Evolutionary conservation across 371 early-diverging fungal species (phyloP), one percentile per base, ranked within the genome.

Genomic region (Mucor velutinosus): DNA sequence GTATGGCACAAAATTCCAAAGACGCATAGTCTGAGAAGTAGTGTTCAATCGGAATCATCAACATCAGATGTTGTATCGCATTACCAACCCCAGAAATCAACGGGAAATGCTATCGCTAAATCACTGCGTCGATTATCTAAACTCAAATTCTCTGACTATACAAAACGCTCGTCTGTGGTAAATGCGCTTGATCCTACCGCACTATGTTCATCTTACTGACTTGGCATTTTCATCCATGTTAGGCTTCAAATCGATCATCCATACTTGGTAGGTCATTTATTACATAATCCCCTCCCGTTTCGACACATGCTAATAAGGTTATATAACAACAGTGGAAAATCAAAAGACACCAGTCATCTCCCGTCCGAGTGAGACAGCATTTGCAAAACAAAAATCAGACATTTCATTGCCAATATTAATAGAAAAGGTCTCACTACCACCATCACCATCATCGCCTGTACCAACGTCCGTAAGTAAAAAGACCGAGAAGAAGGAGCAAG

Each of bases 1-100:
- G 73, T 76, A 7, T 76, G 76, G 76, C 70, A 76, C 58, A 76
- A 72, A 55, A 70, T 76, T 10, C 70, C 73, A 7, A 69, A 67
- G 7, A 56, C 67, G 19, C 30, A 30, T 8, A 56, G 35, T 17
- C 47, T 19, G 43, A 30, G 35, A 21, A 59, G 27, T 41, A 62
- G 45, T 27, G 1, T 47, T 15, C 60, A 14, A 35, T 58, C 58
- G 0, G 58, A 58, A 37, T 37, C 58, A 27, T 45, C 45, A 14
- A 37, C 37, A 25, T 43, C 35, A 32, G 62, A 62, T 14, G 41
- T 33, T 8, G 21, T 33, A 19, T 4, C 23, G 11, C 51, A 33
- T 25, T 39, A 27, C 8, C 65, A 43, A 12, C 49, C 43, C 27
- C 32, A 69, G 49, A 51, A 58, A 19, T n/a, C 55, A 53, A 59